These are phyloP conservation scores for Beta vulgaris DNA, from an alignment of 148 eudicot genomes.

Conservation along the genomic window DNA sequence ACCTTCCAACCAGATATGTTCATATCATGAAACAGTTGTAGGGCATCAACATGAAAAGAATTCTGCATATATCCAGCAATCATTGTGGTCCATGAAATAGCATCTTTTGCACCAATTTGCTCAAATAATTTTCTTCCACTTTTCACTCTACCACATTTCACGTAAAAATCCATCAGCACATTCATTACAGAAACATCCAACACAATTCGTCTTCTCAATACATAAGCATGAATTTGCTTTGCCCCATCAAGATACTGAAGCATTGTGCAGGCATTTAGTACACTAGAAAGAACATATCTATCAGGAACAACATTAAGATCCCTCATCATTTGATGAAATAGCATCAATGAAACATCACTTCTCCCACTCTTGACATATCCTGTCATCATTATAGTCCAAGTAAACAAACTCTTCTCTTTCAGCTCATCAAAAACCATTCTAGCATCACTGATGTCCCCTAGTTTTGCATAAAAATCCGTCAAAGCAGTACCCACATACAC, in stretches of 20 bases:
- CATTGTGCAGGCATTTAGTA: constrained; percentile 51
- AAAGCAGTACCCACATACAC: constrained; percentile 62
- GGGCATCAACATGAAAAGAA: constrained; percentile 49
- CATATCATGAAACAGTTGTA: constrained; percentile 49
- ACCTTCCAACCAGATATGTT: constrained; percentile 46
- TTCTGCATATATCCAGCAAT: constrained; percentile 76
- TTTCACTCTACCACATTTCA: constrained; percentile 53
- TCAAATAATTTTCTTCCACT: constrained; percentile 45
- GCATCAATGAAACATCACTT: constrained; percentile 47
- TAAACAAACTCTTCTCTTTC: constrained; percentile 42
- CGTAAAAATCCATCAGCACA: constrained; percentile 58
- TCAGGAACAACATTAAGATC: constrained; percentile 49
- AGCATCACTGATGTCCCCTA: constrained; percentile 42
- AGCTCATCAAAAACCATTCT: constrained; percentile 47
- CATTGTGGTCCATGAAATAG: constrained; percentile 68
- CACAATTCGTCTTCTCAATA: constrained; percentile 44
- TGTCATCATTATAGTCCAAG: constrained; percentile 58
- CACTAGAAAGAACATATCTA: constrained; percentile 53
- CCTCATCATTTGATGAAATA: constrained; percentile 42
- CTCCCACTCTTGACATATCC: constrained; percentile 52
- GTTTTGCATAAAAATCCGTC: constrained; percentile 56
- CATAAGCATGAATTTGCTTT: constrained; percentile 60
- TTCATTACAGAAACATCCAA: constrained; percentile 52
- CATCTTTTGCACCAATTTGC: constrained; percentile 44
- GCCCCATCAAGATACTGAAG: constrained; percentile 52